Conservation (phyloP, 1,139 yeast species). For the Geotrichum candidum region DNA sequence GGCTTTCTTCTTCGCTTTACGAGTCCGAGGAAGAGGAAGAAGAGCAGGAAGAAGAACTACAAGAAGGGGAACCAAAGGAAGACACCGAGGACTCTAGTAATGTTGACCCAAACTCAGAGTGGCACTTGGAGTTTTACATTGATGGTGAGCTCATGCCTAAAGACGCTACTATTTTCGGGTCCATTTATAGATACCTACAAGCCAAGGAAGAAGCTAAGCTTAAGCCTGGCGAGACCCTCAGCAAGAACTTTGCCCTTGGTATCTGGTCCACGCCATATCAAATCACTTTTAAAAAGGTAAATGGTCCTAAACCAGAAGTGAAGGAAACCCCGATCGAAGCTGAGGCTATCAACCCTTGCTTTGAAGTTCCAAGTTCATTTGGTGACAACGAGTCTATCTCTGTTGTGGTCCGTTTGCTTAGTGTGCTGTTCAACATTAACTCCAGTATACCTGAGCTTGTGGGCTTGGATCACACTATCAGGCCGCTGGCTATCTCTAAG, state of each 20-base stretch:
- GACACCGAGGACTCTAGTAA: conserved; percentile 14
- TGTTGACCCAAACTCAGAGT: conserved; percentile 28
- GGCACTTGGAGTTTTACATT: conserved; percentile 55
- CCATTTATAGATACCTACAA: conserved; percentile 54
- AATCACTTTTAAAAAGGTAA: conserved; percentile 47
- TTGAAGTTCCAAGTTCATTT: conserved; percentile 31
- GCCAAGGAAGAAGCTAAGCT: conserved; percentile 22
- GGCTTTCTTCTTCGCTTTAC: conserved; percentile 7
- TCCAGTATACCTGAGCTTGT: conserved; percentile 28
- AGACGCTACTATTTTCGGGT: conserved; percentile 77
- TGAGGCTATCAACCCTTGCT: conserved; percentile 32
- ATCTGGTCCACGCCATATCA: conserved; percentile 57
- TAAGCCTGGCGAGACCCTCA: conserved; percentile 10
- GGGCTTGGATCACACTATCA: conserved; percentile 9
- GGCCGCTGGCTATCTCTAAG: conserved; percentile 37
- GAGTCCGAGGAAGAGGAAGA: conserved; percentile 21
- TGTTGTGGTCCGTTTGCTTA: conserved; percentile 51
- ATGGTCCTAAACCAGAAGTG: conserved; percentile 27
- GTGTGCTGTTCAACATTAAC: conserved; percentile 48
- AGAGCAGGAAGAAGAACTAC: conserved; percentile 17
- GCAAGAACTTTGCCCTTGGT: conserved; percentile 42
- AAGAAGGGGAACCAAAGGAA: conserved; percentile 13
- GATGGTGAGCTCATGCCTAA: conserved; percentile 58
- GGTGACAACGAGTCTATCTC: conserved; percentile 45
- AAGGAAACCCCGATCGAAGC: conserved; percentile 27